Evolutionary conservation across 192 early-diverging fungal species (phyloP).

Genomic region (Allomyces macrogynus): DNA sequence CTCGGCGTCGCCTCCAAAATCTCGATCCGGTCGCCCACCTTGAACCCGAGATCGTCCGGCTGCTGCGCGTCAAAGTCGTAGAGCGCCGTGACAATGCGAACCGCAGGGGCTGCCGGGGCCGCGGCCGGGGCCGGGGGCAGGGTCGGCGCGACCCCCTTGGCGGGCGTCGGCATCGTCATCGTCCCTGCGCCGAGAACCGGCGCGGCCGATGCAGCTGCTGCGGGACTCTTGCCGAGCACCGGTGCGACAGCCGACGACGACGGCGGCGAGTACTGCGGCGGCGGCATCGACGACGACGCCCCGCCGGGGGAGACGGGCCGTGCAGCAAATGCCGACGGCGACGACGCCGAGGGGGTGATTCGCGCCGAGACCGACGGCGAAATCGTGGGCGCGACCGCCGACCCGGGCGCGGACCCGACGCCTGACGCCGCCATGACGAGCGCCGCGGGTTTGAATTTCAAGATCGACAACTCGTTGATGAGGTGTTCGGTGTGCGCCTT

Average conservation of each 20-base stretch:
- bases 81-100: slow-evolving; percentile 18
- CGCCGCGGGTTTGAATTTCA: slow-evolving; percentile 2
- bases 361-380: too few species aligned
- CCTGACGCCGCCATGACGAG: neutral
- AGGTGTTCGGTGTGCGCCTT: slow-evolving; percentile 1
- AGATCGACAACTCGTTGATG: slow-evolving; percentile 1
- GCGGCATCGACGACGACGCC: too few species aligned
- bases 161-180: neutral
- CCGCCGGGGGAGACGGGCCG: too few species aligned
- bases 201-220: too few species aligned
- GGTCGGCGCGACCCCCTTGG: neutral
- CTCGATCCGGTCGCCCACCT: slow-evolving; percentile 48
- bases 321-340: too few species aligned
- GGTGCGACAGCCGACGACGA: too few species aligned
- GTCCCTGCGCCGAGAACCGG: too few species aligned
- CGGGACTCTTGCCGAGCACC: too few species aligned
- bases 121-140: neutral
- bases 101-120: too few species aligned
- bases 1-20: slow-evolving; percentile 34
- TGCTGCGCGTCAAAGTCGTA: slow-evolving; percentile 61
- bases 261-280: too few species aligned
- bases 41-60: slow-evolving; percentile 48
- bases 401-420: neutral
- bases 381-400: too few species aligned
- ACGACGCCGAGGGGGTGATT: too few species aligned